Conservation (phyloP, 371 early-diverging fungal genomes). For the Rhizopus stolonifer region DNA sequence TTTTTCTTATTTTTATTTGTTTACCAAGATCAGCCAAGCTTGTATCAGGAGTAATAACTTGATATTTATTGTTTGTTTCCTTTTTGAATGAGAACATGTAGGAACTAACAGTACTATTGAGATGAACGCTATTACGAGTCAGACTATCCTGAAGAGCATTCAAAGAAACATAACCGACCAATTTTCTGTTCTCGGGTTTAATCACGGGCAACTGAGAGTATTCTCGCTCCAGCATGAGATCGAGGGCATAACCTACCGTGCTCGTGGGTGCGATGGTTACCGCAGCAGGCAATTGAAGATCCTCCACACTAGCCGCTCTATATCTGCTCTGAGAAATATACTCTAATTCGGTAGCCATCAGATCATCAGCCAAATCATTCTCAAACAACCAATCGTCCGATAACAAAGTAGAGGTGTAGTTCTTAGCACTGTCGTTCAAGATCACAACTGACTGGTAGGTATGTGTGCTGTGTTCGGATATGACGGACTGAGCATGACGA, state of each 20-base stretch:
- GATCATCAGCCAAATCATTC: conserved; percentile 69
- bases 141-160: conserved; percentile 62
- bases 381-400: conserved; percentile 95
- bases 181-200: conserved; percentile 57
- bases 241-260: conserved; percentile 63
- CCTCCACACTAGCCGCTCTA: conserved; percentile 82
- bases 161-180: conserved; percentile 80
- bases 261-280: conserved; percentile 65
- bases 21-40: conserved; percentile 75
- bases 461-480: conserved; percentile 1
- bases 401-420: conserved; percentile 97
- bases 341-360: conserved; percentile 53
- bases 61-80: conserved; percentile 41
- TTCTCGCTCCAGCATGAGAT: conserved; percentile 78
- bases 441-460: conserved; percentile 74
- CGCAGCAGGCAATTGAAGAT: conserved; percentile 82
- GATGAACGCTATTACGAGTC: conserved; percentile 48
- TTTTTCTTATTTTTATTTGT: conserved; percentile 8
- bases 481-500: conserved; percentile 75
- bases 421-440: conserved; percentile 94
- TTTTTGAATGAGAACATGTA: conserved; percentile 69
- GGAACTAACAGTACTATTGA: conserved; percentile 49
- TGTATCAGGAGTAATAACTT: conserved; percentile 79
- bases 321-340: conserved; percentile 59
- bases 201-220: conserved; percentile 89